Percentiles rank a stretch among this genome's conserved stretches.
Evolutionary conservation across 108 stramenopile genomes (phyloP).

Genomic region (Hondaea fermentalgiana): DNA sequence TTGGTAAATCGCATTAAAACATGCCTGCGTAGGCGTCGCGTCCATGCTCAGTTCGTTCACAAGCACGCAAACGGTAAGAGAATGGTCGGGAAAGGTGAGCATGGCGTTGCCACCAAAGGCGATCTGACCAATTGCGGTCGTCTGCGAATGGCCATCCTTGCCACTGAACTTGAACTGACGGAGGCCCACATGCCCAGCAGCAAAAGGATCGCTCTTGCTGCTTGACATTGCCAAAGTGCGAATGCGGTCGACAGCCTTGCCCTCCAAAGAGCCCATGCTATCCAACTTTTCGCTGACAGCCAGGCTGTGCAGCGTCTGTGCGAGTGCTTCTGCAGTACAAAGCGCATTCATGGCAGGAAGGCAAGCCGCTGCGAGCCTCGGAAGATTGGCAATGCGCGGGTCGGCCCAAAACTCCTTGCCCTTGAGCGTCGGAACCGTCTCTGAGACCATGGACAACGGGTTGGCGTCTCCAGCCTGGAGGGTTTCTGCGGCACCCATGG

Average conservation of each 20-base stretch:
- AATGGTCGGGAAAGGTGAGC: not conserved
- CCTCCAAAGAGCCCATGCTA: not conserved
- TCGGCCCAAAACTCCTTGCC: not conserved
- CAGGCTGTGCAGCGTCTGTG: not conserved
- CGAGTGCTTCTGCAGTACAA: not conserved
- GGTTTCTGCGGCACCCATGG: not conserved
- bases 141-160: not conserved
- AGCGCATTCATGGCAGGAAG: not conserved
- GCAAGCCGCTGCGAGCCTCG: not conserved
- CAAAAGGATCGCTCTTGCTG: not conserved
- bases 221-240: not conserved
- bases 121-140: not conserved
- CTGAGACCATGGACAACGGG: not conserved
- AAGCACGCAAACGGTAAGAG: not conserved
- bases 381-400: not conserved
- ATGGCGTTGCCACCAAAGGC: not conserved
- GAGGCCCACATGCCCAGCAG: not conserved
- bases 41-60: conserved; percentile 5
- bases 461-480: not conserved
- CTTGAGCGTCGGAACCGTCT: not conserved
- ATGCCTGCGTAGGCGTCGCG: not conserved
- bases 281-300: not conserved
- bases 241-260: not conserved
- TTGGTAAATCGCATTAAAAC: not conserved
- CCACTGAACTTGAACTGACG: not conserved